These are phyloP conservation scores for Ceratocystis albifundus DNA, from an alignment of 2,329 filamentous ascomycete species.

Conservation along the genomic window DNA sequence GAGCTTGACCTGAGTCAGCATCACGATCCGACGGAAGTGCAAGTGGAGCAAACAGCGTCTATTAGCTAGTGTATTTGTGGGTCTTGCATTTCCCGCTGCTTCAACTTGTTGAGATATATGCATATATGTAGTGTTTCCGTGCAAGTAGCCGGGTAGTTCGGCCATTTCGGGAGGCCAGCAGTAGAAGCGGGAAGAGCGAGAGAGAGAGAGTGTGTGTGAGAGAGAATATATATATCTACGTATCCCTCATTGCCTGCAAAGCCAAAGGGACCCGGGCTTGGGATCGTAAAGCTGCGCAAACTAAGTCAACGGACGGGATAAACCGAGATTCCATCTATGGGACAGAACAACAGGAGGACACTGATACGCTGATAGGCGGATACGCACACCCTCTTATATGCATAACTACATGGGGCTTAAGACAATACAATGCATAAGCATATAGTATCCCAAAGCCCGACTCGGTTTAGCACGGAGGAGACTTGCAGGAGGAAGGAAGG, in stretches of 20 bases:
- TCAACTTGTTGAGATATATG: not conserved
- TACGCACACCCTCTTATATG: not conserved
- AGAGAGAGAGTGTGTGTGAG: no score
- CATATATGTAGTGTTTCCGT: not conserved
- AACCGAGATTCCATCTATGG: not conserved
- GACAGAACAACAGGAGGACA: not conserved
- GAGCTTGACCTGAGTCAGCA: not conserved
- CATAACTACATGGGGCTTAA: not conserved
- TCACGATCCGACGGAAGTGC: not conserved
- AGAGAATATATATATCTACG: no score
- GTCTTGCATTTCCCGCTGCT: not conserved
- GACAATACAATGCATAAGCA: not conserved
- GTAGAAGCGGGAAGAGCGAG: not conserved
- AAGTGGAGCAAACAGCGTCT: not conserved
- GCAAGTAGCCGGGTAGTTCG: not conserved
- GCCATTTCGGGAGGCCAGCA: not conserved
- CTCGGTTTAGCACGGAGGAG: not conserved
- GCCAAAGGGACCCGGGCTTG: not conserved
- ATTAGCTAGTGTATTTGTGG: not conserved
- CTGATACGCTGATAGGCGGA: no score
- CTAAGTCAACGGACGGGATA: no score
- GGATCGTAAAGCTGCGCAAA: not conserved
- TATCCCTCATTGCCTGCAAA: not conserved
- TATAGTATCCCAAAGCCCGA: not conserved
- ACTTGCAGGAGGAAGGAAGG: not conserved